phyloP scores from a whole-genome alignment of 768 basidiomycete species.

The Suillus discolor region DNA sequence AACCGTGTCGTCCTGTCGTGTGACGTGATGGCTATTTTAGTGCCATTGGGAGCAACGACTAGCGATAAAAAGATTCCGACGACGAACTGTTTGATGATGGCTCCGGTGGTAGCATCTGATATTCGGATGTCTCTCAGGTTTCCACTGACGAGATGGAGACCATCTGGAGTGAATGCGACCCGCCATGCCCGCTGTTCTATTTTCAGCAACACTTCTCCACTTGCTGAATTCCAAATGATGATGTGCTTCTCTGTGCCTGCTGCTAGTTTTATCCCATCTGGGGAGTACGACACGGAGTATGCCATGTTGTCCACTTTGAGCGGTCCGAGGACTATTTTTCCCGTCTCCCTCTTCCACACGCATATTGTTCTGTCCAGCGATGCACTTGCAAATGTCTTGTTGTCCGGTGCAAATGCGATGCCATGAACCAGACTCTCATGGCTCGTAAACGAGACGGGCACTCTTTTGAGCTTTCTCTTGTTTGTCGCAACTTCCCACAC shows the following conservation, averaged over 20 bases:
- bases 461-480: neutral
- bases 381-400: no score
- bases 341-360: no score
- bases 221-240: neutral
- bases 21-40: neutral
- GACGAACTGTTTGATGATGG: neutral
- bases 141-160: neutral
- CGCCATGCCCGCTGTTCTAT: neutral
- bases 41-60: neutral
- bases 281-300: neutral
- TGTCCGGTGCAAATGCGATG: no score
- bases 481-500: neutral
- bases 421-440: no score
- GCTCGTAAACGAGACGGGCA: neutral
- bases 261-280: constrained; percentile 4
- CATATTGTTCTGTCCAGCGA: no score
- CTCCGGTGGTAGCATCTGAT: neutral
- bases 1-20: neutral
- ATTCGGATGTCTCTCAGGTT: neutral
- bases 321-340: no score
- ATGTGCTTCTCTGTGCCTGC: constrained; percentile 9
- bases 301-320: accelerated
- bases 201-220: neutral
- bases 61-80: no score
- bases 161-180: neutral